phyloP scores from a whole-genome alignment of 768 basidiomycete species.

The Pisolithus sp. region DNA sequence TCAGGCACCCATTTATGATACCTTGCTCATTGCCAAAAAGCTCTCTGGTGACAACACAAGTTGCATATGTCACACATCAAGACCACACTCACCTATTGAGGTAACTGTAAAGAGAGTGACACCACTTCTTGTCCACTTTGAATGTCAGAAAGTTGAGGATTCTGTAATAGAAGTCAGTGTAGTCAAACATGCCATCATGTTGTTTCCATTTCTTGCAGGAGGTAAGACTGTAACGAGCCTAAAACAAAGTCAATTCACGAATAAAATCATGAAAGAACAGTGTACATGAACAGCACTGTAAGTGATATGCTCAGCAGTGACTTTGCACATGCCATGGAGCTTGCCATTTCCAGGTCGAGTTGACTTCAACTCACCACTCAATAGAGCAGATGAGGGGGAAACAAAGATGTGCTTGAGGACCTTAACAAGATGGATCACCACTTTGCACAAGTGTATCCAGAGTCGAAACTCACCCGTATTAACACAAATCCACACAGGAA shows the following conservation, averaged over 20 bases:
- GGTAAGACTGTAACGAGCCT: neutral
- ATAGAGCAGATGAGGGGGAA: neutral
- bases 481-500: neutral
- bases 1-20: too few relatives aligned
- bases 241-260: neutral
- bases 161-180: conserved; percentile 1
- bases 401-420: neutral
- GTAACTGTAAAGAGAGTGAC: too few relatives aligned
- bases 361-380: neutral
- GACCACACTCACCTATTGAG: too few relatives aligned
- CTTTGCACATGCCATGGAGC: neutral
- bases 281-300: neutral
- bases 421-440: neutral
- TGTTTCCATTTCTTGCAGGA: neutral
- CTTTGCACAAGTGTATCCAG: neutral
- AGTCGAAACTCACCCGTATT: neutral
- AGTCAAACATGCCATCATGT: conserved; percentile 1
- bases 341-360: neutral
- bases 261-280: neutral
- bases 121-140: too few relatives aligned
- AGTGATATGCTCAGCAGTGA: conserved; percentile 3
- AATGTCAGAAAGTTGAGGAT: neutral
- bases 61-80: too few relatives aligned
- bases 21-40: too few relatives aligned
- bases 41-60: too few relatives aligned